Conservation (phyloP, 2,329 filamentous ascomycete genomes). For the Xylaria sp. region DNA sequence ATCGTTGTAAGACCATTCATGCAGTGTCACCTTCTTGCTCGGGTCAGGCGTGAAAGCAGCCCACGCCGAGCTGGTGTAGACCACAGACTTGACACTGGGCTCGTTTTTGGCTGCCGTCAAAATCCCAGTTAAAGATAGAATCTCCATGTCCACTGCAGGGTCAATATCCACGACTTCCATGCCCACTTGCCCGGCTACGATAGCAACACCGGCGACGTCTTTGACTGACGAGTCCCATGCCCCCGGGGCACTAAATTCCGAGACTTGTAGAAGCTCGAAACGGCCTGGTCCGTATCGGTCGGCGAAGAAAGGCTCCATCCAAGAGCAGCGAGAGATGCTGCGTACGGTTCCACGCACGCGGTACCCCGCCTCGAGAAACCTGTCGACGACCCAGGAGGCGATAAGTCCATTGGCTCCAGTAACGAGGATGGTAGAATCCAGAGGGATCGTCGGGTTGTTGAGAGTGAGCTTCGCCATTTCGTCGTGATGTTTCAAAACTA, state of each 20-base stretch:
- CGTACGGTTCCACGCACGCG: conserved; percentile 57
- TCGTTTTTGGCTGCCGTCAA: conserved; percentile 43
- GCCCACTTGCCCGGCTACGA: conserved; percentile 42
- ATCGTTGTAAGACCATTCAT: conserved; percentile 48
- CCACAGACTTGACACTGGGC: conserved; percentile 44
- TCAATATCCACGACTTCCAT: conserved; percentile 42
- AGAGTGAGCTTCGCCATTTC: conserved; percentile 27
- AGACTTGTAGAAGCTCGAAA: conserved; percentile 46
- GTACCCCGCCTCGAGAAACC: conserved; percentile 48
- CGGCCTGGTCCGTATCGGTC: conserved; percentile 41
- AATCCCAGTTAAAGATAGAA: conserved; percentile 35
- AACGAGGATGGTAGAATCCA: conserved; percentile 31
- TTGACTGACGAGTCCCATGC: conserved; percentile 43
- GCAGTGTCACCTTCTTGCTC: conserved; percentile 39
- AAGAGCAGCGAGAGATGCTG: conserved; percentile 46
- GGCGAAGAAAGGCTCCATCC: conserved; percentile 45
- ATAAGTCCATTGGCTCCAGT: conserved; percentile 40
- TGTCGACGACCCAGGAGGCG: conserved; percentile 34
- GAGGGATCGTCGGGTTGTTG: conserved; percentile 28
- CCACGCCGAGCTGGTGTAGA: conserved; percentile 49
- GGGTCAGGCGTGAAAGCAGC: conserved; percentile 47
- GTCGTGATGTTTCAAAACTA: not conserved
- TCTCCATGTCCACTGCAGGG: conserved; percentile 38
- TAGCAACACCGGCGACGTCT: conserved; percentile 44
- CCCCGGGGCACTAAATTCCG: conserved; percentile 41